Base-by-base conservation (phyloP, 2,329 filamentous ascomycete species). In the Pseudonectria buxi region DNA sequence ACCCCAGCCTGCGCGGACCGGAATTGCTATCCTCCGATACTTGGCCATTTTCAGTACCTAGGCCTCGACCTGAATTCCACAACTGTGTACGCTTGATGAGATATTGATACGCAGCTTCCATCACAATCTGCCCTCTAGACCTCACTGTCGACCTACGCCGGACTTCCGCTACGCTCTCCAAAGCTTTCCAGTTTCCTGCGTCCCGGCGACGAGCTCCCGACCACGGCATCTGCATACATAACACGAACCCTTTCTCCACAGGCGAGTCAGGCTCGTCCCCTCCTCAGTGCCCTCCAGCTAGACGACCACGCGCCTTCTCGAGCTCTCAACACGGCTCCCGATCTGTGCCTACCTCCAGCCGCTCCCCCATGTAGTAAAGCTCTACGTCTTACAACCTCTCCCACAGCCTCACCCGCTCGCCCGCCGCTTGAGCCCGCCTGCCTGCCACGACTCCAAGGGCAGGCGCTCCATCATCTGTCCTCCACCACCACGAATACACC, bases 401-500 rank as follows among this genome's bases (percentile, higher is more conserved):
- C 42, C 43, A 50, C 54, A 55, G 32, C 37, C 45, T 51, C 49
- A 45, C 40, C 39, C 45, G 41, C 44, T 45, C 47, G 38, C 51
- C 48, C 50, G 35, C 41, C 46, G 41, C 39, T 45, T 53, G 53
- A 61, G 55, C 57, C 47, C 37, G 39, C 47, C 50, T 50, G 50
- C 54, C 58, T 59, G 51, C 58, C 57, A 51, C 51, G 39, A 50
- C 47, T 50, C 47, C 51, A 47, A 53, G 50, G 58, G 57, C 59
- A 62, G 61, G 59, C 56, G 52, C 53, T 57, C 47, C 44, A 50
- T 44, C 41, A 51, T 47, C 47, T 46, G 53, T 35, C 46, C 44
- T 50, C 55, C 52, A 50, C 50, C 51, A 42, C 49, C 40, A 36
- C 51, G 44, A 59, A 60, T 54, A 63, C 53, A 62, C 57, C 65